Evolutionary conservation across 2,329 filamentous ascomycete genomes (phyloP).

Genomic region (Basipetospora chlamydospora): DNA sequence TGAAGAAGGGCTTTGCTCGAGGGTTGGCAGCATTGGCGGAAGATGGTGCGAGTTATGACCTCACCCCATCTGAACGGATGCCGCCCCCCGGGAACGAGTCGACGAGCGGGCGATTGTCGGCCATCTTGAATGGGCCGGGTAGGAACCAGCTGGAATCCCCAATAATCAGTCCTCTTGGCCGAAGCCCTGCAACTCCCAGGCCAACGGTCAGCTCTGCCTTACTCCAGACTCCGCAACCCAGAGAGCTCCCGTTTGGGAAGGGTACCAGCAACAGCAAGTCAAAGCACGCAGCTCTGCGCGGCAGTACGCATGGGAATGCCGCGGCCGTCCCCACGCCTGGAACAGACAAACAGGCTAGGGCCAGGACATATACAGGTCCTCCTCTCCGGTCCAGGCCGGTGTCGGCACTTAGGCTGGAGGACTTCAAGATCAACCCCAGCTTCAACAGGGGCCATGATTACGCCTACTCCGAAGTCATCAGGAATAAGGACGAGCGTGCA

Average conservation of each 20-base stretch:
- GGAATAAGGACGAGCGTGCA: conserved; percentile 52
- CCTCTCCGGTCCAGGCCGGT: conserved; percentile 43
- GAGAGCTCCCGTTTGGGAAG: conserved; percentile 4
- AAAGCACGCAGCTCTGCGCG: background rate
- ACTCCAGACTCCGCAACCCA: conserved; percentile 3
- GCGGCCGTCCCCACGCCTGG: background rate
- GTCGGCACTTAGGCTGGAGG: conserved; percentile 43
- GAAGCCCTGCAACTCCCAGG: background rate
- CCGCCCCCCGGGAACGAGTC: background rate
- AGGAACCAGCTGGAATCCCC: conserved; percentile 11
- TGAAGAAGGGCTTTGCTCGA: conserved; percentile 15
- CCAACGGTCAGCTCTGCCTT: background rate
- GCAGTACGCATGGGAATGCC: background rate
- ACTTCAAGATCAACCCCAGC: conserved; percentile 72
- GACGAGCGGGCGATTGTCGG: conserved; percentile 17
- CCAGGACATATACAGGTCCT: background rate
- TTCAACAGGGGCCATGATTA: conserved; percentile 57
- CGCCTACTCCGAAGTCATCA: conserved; percentile 62
- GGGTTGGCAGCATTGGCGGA: conserved; percentile 31
- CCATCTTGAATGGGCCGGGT: conserved; percentile 18
- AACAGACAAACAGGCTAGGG: background rate
- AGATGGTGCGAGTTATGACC: conserved; percentile 24
- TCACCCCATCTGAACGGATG: background rate
- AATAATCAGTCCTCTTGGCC: conserved; percentile 8
- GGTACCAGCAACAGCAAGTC: background rate